phyloP scores from a whole-genome alignment of 805 yeast species.

The Clavispora carvajalis region DNA sequence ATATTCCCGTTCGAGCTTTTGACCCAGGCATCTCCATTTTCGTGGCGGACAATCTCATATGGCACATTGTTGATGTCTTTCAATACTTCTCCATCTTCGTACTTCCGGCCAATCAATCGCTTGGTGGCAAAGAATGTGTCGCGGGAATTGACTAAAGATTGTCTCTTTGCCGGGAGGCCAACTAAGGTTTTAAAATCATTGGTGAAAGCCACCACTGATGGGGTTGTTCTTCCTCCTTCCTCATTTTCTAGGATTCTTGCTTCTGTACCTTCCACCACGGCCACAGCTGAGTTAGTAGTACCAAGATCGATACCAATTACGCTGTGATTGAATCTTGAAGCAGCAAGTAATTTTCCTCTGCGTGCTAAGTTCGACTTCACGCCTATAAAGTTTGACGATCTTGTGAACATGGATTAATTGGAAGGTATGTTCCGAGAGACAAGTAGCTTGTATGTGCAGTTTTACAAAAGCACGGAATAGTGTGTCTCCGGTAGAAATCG shows the following conservation, averaged over 20 bases:
- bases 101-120: conserved; percentile 72
- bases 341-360: neutral
- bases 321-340: conserved; percentile 16
- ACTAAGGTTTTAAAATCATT: conserved; percentile 35
- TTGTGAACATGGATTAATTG: neutral
- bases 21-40: conserved; percentile 69
- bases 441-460: conserved; percentile 1
- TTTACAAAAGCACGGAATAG: too few species aligned
- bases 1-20: conserved; percentile 36
- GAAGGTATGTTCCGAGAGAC: neutral
- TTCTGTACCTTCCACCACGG: conserved; percentile 59
- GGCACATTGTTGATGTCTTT: conserved; percentile 60
- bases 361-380: neutral
- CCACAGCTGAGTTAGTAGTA: conserved; percentile 84
- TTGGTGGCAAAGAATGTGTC: conserved; percentile 81
- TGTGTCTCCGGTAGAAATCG: too few species aligned
- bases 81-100: conserved; percentile 64
- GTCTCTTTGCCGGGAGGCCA: conserved; percentile 73
- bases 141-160: conserved; percentile 67
- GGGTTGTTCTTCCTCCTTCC: conserved; percentile 76
- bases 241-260: conserved; percentile 69
- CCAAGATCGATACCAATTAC: conserved; percentile 83
- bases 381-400: neutral
- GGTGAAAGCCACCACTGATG: conserved; percentile 68
- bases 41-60: conserved; percentile 52